These are phyloP conservation scores for Paraphaeosphaeria sporulosa DNA, from an alignment of 2,329 filamentous ascomycete species.

Conservation along the genomic window DNA sequence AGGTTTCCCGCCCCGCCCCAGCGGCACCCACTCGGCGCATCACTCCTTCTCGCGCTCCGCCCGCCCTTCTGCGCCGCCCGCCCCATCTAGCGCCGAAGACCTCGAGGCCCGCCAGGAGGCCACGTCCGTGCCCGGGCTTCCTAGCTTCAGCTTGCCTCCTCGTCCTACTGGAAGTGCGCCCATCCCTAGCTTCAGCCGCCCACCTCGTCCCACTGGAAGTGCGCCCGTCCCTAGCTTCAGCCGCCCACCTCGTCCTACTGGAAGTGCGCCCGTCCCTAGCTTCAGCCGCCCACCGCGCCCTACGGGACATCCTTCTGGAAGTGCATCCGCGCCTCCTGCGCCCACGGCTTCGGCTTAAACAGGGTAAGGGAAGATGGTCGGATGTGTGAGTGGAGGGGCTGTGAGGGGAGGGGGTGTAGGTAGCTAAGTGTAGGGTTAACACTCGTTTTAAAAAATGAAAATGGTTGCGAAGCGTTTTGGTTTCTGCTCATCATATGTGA, in stretches of 20 bases:
- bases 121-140: not conserved
- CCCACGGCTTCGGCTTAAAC: not conserved
- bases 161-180: not conserved
- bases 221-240: not conserved
- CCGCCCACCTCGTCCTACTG: not conserved
- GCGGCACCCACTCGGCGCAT: not conserved
- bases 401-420: not conserved
- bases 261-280: not conserved
- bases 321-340: not conserved
- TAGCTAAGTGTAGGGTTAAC: constrained; percentile 1
- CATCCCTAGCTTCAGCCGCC: not conserved
- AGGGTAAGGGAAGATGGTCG: not conserved
- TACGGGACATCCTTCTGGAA: not conserved
- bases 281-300: not conserved
- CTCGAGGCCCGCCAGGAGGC: not conserved
- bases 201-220: not conserved
- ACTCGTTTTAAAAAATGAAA: not conserved
- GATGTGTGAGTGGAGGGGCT: not conserved
- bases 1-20: not conserved
- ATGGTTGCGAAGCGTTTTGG: not conserved
- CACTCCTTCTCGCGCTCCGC: not conserved
- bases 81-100: not conserved
- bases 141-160: not conserved
- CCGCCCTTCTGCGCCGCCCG: not conserved
- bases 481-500: not conserved